Evolutionary conservation across 257 asterid genomes (phyloP).

Genomic region (Leonotis leonurus): DNA sequence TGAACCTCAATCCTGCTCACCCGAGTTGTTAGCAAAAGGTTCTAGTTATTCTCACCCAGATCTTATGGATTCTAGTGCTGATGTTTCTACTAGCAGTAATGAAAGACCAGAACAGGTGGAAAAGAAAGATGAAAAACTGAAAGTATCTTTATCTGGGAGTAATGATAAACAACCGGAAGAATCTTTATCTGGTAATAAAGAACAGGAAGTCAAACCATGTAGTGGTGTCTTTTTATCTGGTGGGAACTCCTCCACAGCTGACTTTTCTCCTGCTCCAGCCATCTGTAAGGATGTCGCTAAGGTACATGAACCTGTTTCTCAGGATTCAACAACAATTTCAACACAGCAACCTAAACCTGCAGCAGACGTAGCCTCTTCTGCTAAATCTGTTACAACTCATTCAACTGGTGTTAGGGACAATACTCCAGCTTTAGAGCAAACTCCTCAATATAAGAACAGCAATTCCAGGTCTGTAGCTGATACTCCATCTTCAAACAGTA

Average conservation of each 20-base stretch:
- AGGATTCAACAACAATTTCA: slow-evolving; percentile 8
- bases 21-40: slow-evolving; percentile 22
- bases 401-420: slow-evolving; percentile 33
- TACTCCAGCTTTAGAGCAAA: slow-evolving; percentile 17
- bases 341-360: slow-evolving; percentile 30
- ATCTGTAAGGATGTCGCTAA: slow-evolving; percentile 7
- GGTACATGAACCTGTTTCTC: slow-evolving; percentile 27
- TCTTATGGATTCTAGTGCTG: slow-evolving; percentile 16
- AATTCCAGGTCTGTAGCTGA: slow-evolving; percentile 18
- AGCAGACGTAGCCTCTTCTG: slow-evolving; percentile 33
- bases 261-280: slow-evolving; percentile 8
- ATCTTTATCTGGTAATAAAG: too few species aligned
- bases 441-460: slow-evolving; percentile 27
- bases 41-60: slow-evolving; percentile 26
- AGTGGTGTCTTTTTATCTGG: too few species aligned
- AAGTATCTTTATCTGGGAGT: slow-evolving; percentile 21
- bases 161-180: slow-evolving; percentile 25
- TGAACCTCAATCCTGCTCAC: slow-evolving; percentile 21
- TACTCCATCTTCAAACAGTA: slow-evolving; percentile 22
- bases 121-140: slow-evolving; percentile 23
- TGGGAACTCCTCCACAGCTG: slow-evolving; percentile 24
- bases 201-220: slow-evolving; percentile 25
- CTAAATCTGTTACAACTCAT: slow-evolving; percentile 22
- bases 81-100: slow-evolving; percentile 17
- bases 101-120: slow-evolving; percentile 30